Base-by-base conservation (phyloP, 352 stramenopile genomes). In the Globisporangium abappressorium region DNA sequence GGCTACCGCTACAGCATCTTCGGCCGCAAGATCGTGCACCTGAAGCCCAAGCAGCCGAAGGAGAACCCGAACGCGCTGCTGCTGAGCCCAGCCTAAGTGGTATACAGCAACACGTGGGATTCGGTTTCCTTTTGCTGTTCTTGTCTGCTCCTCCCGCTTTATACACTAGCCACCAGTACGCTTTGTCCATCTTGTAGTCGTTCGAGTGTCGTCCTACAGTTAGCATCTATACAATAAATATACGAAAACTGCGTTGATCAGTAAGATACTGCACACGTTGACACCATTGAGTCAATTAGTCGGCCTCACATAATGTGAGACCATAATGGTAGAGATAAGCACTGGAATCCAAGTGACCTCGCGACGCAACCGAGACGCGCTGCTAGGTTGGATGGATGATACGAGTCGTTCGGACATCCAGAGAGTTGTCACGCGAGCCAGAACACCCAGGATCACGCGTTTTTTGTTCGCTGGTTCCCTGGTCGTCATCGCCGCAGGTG, bases 1-100 rank as follows among this genome's bases (percentile, higher is more conserved):
- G 80, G 80, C 38, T 93, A 91, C 73, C 78, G 80, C 64, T 87
- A 82, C 78, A 82, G 72, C 41, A 34, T 90, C 36, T 88, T 76
- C 65, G 83, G 82, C 66, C 76, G 81, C 70, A 71, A 71, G 5
- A 43, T 93, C 8, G 72, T 93, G 53, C 82, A 79, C 68, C 75
- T 88, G 67, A 83, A 89, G 68, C 65, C 72, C 7, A 79, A 78
- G 64, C 66, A 78, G 36, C 61, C 81, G 46, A 72, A 70, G 46
- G 66, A 82, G 47, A 70, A 84, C 53, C 62, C 65, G 65, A 59
- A 62, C 26, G 65, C 57, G 26, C 57, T 69, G 28, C 64, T 70
- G 9, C 33, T 64, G 43, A 70, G n/a, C 57, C 34, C 36, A 15
- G 65, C 49, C 2, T 70, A 62, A 61, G 54, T 12, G 28, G 28